Percentiles rank a stretch among this genome's conserved stretches.
Evolutionary conservation across 1,139 yeast species (phyloP).

Genomic region (Nadsonia commutata): DNA sequence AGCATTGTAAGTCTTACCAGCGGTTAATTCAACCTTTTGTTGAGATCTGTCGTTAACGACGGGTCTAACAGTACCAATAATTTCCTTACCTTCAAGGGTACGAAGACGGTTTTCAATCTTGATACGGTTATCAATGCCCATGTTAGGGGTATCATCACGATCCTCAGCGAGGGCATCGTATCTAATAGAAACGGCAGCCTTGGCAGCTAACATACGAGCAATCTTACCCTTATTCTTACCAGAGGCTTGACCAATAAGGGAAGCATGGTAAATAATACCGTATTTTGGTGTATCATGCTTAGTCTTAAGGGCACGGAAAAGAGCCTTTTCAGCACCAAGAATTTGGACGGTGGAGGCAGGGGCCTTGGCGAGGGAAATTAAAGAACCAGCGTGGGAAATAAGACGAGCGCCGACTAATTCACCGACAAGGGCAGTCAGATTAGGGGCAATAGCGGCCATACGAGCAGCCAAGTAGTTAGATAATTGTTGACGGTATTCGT

Average conservation of each 20-base stretch:
- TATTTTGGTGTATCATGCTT: constrained; percentile 98
- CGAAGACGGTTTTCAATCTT: constrained; percentile 92
- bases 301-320: constrained; percentile 95
- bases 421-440: constrained; percentile 87
- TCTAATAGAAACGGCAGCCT: constrained; percentile 92
- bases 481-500: constrained; percentile 88
- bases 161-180: constrained; percentile 96
- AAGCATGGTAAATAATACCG: constrained; percentile 93
- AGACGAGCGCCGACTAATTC: constrained; percentile 97
- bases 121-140: constrained; percentile 82
- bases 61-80: constrained; percentile 20
- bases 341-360: constrained; percentile 99
- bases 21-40: constrained; percentile 70
- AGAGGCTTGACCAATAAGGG: constrained; percentile 92
- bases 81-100: constrained; percentile 80
- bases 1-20: constrained; percentile 79
- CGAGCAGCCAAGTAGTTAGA: constrained; percentile 79
- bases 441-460: constrained; percentile 98
- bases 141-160: constrained; percentile 76
- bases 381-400: constrained; percentile 94
- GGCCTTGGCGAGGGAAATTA: constrained; percentile 87
- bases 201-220: constrained; percentile 97
- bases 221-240: constrained; percentile 98
- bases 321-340: constrained; percentile 98
- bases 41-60: constrained; percentile 22